Conservation (phyloP, 2,329 filamentous ascomycete species). For the Mycocentrospora acerina region DNA sequence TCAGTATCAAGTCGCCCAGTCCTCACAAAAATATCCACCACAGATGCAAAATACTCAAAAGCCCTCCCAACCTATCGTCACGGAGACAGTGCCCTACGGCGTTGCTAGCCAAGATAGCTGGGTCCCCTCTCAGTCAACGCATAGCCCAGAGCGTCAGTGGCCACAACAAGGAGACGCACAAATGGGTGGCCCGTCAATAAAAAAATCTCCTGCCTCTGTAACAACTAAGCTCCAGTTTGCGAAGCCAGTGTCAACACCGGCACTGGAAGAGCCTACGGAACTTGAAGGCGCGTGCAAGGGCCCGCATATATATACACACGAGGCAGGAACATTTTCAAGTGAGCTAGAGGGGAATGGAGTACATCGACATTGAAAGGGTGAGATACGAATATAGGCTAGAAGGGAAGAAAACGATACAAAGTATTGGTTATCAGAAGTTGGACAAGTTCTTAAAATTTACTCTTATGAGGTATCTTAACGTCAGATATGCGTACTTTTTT, state of each 20-base stretch:
- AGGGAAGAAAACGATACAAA: no score
- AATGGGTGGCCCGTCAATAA: slow-evolving; percentile 6
- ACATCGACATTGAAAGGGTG: no score
- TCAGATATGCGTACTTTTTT: no score
- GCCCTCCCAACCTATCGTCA: no score
- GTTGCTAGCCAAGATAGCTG: slow-evolving; percentile 20
- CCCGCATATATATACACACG: slow-evolving; percentile 1
- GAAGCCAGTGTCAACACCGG: slow-evolving; percentile 11
- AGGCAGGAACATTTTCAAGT: slow-evolving; percentile 18
- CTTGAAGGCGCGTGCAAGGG: no score
- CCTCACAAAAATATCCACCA: slow-evolving; percentile 18
- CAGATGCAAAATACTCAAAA: slow-evolving; percentile 18
- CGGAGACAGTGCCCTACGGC: slow-evolving; percentile 16
- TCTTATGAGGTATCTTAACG: no score
- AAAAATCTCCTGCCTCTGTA: no score
- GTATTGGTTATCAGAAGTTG: no score
- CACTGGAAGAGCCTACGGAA: slow-evolving; percentile 11
- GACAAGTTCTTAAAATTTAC: no score
- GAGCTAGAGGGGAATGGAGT: slow-evolving; percentile 21
- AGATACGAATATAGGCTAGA: no score
- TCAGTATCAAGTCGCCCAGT: no score
- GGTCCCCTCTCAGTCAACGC: slow-evolving; percentile 4
- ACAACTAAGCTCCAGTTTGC: slow-evolving; percentile 13
- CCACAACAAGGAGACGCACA: slow-evolving; percentile 14
- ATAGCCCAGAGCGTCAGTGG: no score